These are phyloP conservation scores for Spathaspora sp. DNA, from an alignment of 805 yeast species.

Conservation along the genomic window DNA sequence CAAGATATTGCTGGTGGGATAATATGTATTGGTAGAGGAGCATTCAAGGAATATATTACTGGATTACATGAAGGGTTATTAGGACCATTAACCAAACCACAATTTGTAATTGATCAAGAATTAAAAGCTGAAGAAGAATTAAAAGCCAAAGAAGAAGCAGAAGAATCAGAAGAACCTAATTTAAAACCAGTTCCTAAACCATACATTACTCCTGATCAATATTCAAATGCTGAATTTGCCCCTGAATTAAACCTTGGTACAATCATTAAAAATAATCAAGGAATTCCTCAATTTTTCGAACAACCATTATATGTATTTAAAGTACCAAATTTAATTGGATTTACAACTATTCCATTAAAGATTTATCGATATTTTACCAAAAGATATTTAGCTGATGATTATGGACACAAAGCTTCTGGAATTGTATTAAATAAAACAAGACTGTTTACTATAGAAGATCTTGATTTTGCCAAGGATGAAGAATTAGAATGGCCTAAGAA, in stretches of 20 bases:
- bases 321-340: slow-evolving; percentile 77
- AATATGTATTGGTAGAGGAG: slow-evolving; percentile 91
- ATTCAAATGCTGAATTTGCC: slow-evolving; percentile 51
- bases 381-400: slow-evolving; percentile 66
- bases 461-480: slow-evolving; percentile 49
- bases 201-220: slow-evolving; percentile 59
- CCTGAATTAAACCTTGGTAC: slow-evolving; percentile 49
- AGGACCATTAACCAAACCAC: slow-evolving; percentile 70
- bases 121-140: slow-evolving; percentile 8
- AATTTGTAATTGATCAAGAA: slow-evolving; percentile 17
- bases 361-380: slow-evolving; percentile 74
- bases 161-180: slow-evolving; percentile 12
- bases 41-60: slow-evolving; percentile 84
- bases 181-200: slow-evolving; percentile 54
- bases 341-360: slow-evolving; percentile 69
- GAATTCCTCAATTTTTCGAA: slow-evolving; percentile 58
- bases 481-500: slow-evolving; percentile 83
- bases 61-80: slow-evolving; percentile 94
- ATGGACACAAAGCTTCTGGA: slow-evolving; percentile 52
- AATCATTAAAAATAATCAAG: slow-evolving; percentile 29
- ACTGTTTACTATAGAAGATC: slow-evolving; percentile 46
- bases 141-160: slow-evolving; percentile 10
- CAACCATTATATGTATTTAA: slow-evolving; percentile 79
- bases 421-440: slow-evolving; percentile 51
- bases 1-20: slow-evolving; percentile 74